phyloP scores from a whole-genome alignment of 768 basidiomycete genomes.

The Amanita pallidorosea region DNA sequence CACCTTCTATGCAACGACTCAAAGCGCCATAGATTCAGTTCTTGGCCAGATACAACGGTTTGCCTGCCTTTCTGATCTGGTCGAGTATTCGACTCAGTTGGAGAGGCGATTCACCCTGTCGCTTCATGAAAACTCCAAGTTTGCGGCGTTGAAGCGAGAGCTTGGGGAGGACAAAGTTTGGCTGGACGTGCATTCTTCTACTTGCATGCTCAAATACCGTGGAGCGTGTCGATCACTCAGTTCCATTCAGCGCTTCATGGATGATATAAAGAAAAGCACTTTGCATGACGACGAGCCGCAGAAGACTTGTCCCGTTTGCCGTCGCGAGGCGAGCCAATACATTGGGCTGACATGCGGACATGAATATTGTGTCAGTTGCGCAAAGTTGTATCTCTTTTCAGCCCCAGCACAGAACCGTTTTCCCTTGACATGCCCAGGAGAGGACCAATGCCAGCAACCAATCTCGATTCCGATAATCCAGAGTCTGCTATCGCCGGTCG shows the following conservation, averaged over 20 bases:
- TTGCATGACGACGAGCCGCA: not conserved
- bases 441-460: conserved; percentile 40
- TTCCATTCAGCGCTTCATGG: not conserved
- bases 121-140: not conserved
- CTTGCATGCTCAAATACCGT: not conserved
- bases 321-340: conserved; percentile 28
- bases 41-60: not conserved
- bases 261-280: not conserved
- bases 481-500: conserved; percentile 33
- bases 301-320: conserved; percentile 43
- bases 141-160: not conserved
- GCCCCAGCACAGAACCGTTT: conserved; percentile 33
- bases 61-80: not conserved
- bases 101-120: not conserved
- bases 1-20: not conserved
- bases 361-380: conserved; percentile 35
- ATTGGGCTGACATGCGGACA: conserved; percentile 36
- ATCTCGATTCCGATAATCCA: conserved; percentile 45
- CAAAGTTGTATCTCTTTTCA: conserved; percentile 34
- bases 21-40: not conserved
- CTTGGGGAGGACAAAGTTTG: not conserved
- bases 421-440: conserved; percentile 55
- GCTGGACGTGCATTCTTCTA: not conserved
- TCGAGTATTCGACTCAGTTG: not conserved
- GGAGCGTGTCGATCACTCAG: not conserved